Evolutionary conservation across 352 stramenopile genomes (phyloP).

Genomic region (Globisporangium lucens): DNA sequence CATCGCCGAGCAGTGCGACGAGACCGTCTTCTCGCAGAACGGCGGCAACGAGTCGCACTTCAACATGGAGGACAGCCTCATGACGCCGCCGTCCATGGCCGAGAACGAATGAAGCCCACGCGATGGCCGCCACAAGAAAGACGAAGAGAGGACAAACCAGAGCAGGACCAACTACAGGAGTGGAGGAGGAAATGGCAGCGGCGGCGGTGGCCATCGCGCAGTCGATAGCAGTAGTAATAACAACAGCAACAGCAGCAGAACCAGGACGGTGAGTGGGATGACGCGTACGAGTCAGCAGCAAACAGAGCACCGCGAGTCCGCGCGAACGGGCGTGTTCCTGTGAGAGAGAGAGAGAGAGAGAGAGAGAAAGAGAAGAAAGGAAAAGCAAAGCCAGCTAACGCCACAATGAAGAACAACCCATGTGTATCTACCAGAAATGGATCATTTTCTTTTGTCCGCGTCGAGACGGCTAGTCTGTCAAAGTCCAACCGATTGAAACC

Average conservation of each 20-base stretch:
- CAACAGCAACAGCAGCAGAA: background rate
- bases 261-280: background rate
- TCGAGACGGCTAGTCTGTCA: no score
- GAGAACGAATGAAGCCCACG: conserved; percentile 13
- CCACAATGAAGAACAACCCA: background rate
- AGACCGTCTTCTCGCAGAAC: conserved; percentile 26
- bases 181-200: background rate
- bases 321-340: conserved; percentile 9
- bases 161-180: background rate
- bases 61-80: conserved; percentile 14
- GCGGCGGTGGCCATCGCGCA: background rate
- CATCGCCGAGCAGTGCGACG: conserved; percentile 69
- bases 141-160: conserved; percentile 9
- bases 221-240: background rate
- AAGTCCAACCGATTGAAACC: no score
- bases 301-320: conserved; percentile 1
- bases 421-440: background rate
- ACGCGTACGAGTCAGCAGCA: background rate
- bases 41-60: background rate
- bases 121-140: conserved; percentile 21
- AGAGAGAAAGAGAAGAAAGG: background rate
- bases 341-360: conserved; percentile 1
- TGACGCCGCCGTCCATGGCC: conserved; percentile 11
- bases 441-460: no score
- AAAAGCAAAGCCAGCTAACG: background rate